Base-by-base conservation (phyloP, 2,329 filamentous ascomycete genomes). In the Claviceps sp. region DNA sequence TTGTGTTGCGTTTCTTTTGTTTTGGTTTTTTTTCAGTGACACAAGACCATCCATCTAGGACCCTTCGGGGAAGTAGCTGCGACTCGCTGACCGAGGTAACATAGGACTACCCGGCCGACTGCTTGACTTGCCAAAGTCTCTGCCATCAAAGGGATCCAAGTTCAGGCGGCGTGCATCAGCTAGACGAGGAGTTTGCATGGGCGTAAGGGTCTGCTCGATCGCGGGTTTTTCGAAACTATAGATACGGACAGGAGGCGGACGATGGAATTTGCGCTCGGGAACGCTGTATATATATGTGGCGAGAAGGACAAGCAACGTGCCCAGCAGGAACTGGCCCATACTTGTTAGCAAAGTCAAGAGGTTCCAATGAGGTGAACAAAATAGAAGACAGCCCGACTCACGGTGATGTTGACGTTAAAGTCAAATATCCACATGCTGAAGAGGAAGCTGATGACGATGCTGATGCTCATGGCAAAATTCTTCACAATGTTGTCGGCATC, bases 401-500 rank as follows among this genome's bases (percentile, higher is more conserved):
- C 89, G 57, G 81, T 80, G 26, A 75, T 62, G 1, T 85, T 87
- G 44, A 93, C 77, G 47, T 81, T 69, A 58, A 95, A 88, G 48
- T 90, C 78, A 65, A 97, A 95, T 58, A 95, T 85, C 68, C 81
- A 84, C 1, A 95, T 78, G 63, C 89, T 95, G 50, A 87, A 87
- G 14, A 96, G 58, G 57, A 90, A 89, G 64, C 87, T 94, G 48
- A 96, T 71, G 52, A 96, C 74, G 56, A 97, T 94, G 62, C 89
- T 95, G 56, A 95, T 87, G 61, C 87, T 93, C 5, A 89, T 91
- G 4, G 91, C 89, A 68, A 95, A 90, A 64, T 93, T 95, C 73
- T 94, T 95, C 54, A 88, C 84, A 64, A 95, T 94, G 62, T 93
- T 94, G 56, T 71, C 69, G 7, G 67, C 59, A 54, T 71, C 68